Evolutionary conservation across 2,329 filamentous ascomycete genomes (phyloP).

Genomic region (Xylariomycetidae sp.): DNA sequence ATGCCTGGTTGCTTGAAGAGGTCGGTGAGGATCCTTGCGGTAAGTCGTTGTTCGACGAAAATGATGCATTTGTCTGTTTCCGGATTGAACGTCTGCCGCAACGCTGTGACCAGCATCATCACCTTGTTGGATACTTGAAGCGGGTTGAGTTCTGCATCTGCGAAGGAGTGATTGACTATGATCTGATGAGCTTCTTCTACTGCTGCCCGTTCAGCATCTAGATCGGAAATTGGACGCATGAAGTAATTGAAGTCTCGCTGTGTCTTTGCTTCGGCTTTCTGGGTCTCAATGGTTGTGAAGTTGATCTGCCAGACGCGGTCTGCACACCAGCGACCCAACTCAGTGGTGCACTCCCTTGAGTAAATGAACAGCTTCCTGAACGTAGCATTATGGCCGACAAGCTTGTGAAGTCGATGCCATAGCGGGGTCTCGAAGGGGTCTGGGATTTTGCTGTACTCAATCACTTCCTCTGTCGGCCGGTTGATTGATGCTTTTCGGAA

Average conservation of each 20-base stretch:
- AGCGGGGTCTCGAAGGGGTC: slow-evolving; percentile 58
- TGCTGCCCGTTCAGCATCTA: slow-evolving; percentile 24
- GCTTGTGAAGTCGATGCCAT: slow-evolving; percentile 46
- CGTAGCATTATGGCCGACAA: slow-evolving; percentile 34
- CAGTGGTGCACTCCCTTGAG: slow-evolving; percentile 52
- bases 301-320: slow-evolving; percentile 74
- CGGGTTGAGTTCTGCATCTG: slow-evolving; percentile 21
- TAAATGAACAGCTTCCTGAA: slow-evolving; percentile 55
- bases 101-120: slow-evolving; percentile 50
- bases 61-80: slow-evolving; percentile 69
- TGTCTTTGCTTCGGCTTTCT: slow-evolving; percentile 54
- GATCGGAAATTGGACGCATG: slow-evolving; percentile 16
- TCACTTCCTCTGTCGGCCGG: slow-evolving; percentile 52
- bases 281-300: slow-evolving; percentile 55
- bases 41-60: slow-evolving; percentile 75
- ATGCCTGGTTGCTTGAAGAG: slow-evolving; percentile 55
- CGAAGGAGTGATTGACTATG: slow-evolving; percentile 46
- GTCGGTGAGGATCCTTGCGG: slow-evolving; percentile 65
- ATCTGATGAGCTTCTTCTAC: slow-evolving; percentile 53
- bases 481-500: slow-evolving; percentile 50
- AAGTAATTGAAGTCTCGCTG: slow-evolving; percentile 32
- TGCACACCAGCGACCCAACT: slow-evolving; percentile 78
- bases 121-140: slow-evolving; percentile 67
- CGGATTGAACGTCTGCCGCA: slow-evolving; percentile 57
- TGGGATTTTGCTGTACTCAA: slow-evolving; percentile 44